Evolutionary conservation across 495 filamentous ascomycete species (phyloP), one percentile per base, ranked within the genome.

Genomic region (Podospora pseudopauciseta): DNA sequence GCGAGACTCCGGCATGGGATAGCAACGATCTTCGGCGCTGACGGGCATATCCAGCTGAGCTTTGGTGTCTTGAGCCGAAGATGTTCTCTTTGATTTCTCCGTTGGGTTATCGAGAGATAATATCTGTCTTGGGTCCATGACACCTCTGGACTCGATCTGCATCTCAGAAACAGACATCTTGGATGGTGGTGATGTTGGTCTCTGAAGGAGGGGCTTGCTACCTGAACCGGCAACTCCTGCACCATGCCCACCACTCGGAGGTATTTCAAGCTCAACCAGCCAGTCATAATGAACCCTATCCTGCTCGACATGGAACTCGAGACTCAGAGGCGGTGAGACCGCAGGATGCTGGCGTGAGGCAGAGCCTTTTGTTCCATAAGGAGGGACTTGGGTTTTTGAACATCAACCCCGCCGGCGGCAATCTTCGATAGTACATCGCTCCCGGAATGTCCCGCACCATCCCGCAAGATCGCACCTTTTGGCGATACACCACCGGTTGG

Each of bases 271-370:
- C 39, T 49, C 39, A 7, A 49, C 39, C 39, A 49, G 3, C 39
- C 39, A 49, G 39, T 49, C 39, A 49, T 49, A 49, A 49, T 13
- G 13, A 0, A 49, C 39, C 39, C 39, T 32, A 49, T 13, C 9
- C 39, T 49, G 39, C 39, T 49, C 39, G 39, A 49, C 39, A 49
- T 49, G 39, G 9, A 49, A 49, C 39, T 49, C 55, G 19, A 58
- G 55, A 19, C 55, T 58, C 55, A 19, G 55, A 58, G 55, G 55
- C 55, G 55, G 55, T 58, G 55, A 58, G 55, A 58, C 55, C 23
- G 55, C 55, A 58, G 55, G n/a, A 20, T 5, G n/a, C 55, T 26
- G 23, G 23, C 5, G n/a, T 19, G 23, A 58, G n/a, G 55, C 55
- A 26, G 55, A 58, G 55, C 55, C 9, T 49, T 2, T 16, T 49